Evolutionary conservation across 139 green algal species (phyloP).

Genomic region (Tetratostichococcus sp.): DNA sequence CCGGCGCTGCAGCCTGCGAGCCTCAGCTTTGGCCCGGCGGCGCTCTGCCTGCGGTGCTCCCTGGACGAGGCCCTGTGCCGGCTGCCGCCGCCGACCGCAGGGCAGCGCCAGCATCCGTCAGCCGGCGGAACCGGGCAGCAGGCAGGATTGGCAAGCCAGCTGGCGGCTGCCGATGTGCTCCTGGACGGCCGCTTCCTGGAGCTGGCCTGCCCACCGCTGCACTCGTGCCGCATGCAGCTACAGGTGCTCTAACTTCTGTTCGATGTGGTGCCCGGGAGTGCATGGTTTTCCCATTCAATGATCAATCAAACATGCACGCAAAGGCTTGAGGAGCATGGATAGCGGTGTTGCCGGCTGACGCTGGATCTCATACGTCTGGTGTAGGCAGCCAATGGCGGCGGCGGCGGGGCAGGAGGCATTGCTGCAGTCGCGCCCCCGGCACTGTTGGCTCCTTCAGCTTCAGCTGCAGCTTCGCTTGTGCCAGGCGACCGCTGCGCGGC

Average conservation of each 20-base stretch:
- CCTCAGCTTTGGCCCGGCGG: slow-evolving; percentile 15
- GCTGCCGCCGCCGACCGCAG: background rate
- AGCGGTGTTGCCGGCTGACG: too few relatives aligned
- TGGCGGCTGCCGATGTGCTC: slow-evolving; percentile 23
- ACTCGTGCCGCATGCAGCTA: slow-evolving; percentile 4
- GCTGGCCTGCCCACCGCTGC: slow-evolving; percentile 51
- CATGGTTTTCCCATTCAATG: too few relatives aligned
- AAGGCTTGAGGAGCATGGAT: too few relatives aligned
- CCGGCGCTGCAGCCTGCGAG: slow-evolving; percentile 11
- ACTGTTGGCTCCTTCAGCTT: background rate
- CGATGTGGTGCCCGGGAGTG: too few relatives aligned
- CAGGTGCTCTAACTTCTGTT: background rate
- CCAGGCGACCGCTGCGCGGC: too few relatives aligned
- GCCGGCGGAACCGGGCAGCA: background rate
- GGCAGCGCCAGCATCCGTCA: background rate
- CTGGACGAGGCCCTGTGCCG: slow-evolving; percentile 30
- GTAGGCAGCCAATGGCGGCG: too few relatives aligned
- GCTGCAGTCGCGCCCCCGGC: background rate
- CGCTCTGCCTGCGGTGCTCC: slow-evolving; percentile 33
- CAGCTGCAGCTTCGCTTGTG: too few relatives aligned
- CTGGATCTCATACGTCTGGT: too few relatives aligned
- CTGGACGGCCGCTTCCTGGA: slow-evolving; percentile 43
- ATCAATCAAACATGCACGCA: too few relatives aligned
- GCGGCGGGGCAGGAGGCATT: too few relatives aligned
- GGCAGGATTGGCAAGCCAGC: background rate